Evolutionary conservation across 73 alveolate species (phyloP).

Genomic region (Uronychia binucleata): DNA sequence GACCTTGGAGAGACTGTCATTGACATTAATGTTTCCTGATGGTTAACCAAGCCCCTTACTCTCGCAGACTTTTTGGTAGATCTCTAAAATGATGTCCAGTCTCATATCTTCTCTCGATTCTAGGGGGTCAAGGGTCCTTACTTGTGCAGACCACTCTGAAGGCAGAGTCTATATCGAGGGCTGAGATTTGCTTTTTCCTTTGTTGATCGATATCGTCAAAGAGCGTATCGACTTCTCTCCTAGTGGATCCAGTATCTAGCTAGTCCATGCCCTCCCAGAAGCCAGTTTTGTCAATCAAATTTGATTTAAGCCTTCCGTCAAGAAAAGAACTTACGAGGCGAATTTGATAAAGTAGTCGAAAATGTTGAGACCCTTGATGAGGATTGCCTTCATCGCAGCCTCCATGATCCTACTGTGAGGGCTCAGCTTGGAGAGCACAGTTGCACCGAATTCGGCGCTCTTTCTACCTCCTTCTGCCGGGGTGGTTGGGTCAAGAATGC

Average conservation of each 20-base stretch:
- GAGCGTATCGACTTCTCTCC: not conserved
- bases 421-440: not conserved
- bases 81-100: not conserved
- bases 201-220: not conserved
- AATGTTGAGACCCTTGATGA: not conserved
- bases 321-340: no score
- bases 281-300: not conserved
- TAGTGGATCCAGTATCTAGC: not conserved
- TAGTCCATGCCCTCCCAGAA: not conserved
- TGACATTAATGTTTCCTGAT: not conserved
- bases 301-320: not conserved
- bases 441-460: not conserved
- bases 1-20: not conserved
- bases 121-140: not conserved
- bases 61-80: not conserved
- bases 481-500: not conserved
- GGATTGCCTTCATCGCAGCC: not conserved
- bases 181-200: not conserved
- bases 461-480: not conserved
- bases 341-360: not conserved
- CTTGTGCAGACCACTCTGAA: not conserved
- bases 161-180: not conserved
- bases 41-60: no score
- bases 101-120: not conserved
- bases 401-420: not conserved